Percentiles rank a stretch among this genome's conserved stretches.
Evolutionary conservation across 441 rosid species (phyloP).

Genomic region (Viola pubescens): DNA sequence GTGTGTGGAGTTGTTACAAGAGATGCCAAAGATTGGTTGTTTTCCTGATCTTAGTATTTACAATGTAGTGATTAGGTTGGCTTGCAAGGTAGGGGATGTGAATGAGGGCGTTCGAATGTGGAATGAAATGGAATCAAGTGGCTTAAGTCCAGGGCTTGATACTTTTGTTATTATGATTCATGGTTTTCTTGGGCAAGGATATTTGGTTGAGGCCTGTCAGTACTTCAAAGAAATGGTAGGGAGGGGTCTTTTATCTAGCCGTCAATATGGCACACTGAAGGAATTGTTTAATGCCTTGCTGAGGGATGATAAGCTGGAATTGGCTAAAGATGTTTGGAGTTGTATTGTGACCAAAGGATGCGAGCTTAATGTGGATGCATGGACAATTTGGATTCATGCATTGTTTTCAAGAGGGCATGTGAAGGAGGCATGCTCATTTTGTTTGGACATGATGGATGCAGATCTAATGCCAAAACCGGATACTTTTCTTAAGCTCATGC

Average conservation of each 20-base stretch:
- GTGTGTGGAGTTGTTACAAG: slow-evolving; percentile 53
- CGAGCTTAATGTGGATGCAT: slow-evolving; percentile 54
- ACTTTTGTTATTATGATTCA: slow-evolving; percentile 53
- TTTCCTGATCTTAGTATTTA: slow-evolving; percentile 47
- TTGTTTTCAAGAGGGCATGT: slow-evolving; percentile 64
- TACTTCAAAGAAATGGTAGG: slow-evolving; percentile 73
- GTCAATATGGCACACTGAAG: slow-evolving; percentile 61
- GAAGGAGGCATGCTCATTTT: slow-evolving; percentile 73
- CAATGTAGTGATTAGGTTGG: slow-evolving; percentile 62
- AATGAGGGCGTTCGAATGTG: slow-evolving; percentile 51
- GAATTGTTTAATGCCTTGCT: slow-evolving; percentile 47
- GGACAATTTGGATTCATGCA: slow-evolving; percentile 92
- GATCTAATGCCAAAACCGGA: slow-evolving; percentile 74
- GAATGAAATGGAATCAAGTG: slow-evolving; percentile 68
- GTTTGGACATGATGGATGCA: slow-evolving; percentile 83
- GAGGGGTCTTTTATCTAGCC: slow-evolving; percentile 55
- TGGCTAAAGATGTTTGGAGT: slow-evolving; percentile 73
- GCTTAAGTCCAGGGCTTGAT: slow-evolving; percentile 64
- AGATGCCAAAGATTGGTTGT: slow-evolving; percentile 57
- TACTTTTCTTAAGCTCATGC: slow-evolving; percentile 79
- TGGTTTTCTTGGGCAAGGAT: slow-evolving; percentile 54
- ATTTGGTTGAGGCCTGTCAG: slow-evolving; percentile 54
- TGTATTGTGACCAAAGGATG: slow-evolving; percentile 54
- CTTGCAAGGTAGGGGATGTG: slow-evolving; percentile 69
- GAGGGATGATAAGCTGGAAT: slow-evolving; percentile 59